Percentiles rank a stretch among this genome's conserved stretches.
Evolutionary conservation across 768 basidiomycete species (phyloP).

Genomic region (Leucogyrophana mollusca): DNA sequence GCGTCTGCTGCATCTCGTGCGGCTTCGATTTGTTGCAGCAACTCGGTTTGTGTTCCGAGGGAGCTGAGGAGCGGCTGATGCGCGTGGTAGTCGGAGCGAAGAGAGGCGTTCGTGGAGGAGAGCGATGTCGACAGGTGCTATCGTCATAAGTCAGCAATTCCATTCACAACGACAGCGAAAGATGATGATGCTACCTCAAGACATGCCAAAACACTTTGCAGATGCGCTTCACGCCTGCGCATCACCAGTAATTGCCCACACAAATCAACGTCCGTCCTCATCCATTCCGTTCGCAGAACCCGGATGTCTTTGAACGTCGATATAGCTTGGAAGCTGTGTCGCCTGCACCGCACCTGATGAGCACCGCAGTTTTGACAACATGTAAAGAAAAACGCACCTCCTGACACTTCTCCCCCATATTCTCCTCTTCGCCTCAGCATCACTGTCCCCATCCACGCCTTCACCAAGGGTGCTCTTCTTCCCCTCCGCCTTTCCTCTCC

Average conservation of each 20-base stretch:
- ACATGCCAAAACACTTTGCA: conserved; percentile 60
- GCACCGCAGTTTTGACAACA: not conserved
- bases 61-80: conserved; percentile 47
- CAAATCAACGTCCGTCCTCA: conserved; percentile 79
- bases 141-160: conserved; percentile 6
- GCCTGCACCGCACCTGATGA: conserved; percentile 25
- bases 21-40: conserved; percentile 50
- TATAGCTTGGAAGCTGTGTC: conserved; percentile 69
- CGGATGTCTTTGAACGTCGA: conserved; percentile 45
- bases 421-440: conserved; percentile 7
- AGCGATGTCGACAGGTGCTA: conserved; percentile 55
- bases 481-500: conserved; percentile 17
- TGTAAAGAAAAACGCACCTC: conserved; percentile 6
- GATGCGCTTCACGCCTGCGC: conserved; percentile 64
- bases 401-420: conserved; percentile 1
- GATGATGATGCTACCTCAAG: conserved; percentile 41
- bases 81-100: conserved; percentile 58
- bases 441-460: conserved; percentile 10
- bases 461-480: conserved; percentile 11
- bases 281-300: conserved; percentile 56
- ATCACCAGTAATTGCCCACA: conserved; percentile 73
- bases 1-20: conserved; percentile 50
- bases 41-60: conserved; percentile 45
- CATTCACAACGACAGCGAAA: too few relatives aligned
- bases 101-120: conserved; percentile 49